A percentile compares a stretch with the other conserved stretches of the same genome.
Conservation (phyloP, 768 basidiomycete species). For the Suillus decipiens region DNA sequence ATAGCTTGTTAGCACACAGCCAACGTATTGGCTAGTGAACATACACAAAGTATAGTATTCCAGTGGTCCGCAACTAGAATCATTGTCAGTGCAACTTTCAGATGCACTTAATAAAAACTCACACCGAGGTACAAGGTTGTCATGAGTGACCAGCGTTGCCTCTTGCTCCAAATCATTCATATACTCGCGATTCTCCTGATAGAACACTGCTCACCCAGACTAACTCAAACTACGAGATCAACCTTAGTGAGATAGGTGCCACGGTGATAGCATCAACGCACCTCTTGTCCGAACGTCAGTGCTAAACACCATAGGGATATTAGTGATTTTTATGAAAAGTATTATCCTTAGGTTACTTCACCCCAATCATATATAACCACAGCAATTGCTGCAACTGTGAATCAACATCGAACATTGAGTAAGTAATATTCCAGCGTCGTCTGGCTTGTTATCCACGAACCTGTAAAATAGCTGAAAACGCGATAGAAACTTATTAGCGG, state of each 20-base stretch:
- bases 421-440: too few relatives aligned
- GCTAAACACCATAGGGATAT: not conserved
- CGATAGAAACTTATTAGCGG: not conserved
- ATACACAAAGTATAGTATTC: not conserved
- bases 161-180: not conserved
- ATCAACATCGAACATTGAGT: not conserved
- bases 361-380: not conserved
- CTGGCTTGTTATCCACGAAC: not conserved
- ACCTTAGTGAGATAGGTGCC: not conserved
- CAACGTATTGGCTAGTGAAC: not conserved
- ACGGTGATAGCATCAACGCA: not conserved
- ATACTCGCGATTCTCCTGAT: not conserved
- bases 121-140: not conserved
- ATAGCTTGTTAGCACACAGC: not conserved
- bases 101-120: not conserved
- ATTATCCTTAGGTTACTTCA: not conserved
- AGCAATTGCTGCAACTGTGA: not conserved
- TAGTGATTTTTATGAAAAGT: not conserved
- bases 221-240: not conserved
- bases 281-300: not conserved
- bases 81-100: not conserved
- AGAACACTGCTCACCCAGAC: not conserved
- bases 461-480: not conserved
- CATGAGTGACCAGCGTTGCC: constrained; percentile 1
- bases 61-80: not conserved